Base-by-base conservation (phyloP, 352 stramenopile genomes). In the Pythium aquatile region DNA sequence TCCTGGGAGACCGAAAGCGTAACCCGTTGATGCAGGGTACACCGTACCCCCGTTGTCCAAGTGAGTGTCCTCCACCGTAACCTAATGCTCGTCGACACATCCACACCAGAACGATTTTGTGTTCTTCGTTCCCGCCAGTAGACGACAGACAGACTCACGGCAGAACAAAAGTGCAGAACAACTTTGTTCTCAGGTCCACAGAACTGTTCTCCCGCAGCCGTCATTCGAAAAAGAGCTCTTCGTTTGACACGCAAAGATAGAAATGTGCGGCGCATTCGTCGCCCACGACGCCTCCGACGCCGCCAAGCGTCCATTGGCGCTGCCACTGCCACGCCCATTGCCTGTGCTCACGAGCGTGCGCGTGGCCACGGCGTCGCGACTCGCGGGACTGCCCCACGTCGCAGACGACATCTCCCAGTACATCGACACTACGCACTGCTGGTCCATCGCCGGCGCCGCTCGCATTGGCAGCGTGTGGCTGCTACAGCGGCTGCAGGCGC, bases 381-480 rank as follows among this genome's bases (percentile, higher is more conserved):
- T 33, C 4, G 30, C 26, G 28, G 20, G 33, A 37, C 40, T 60
- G 35, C 26, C 40, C 24, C 60, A 59, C 28, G 51, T 54, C 60
- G 51, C 60, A 51, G 49, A 59, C 10, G 37, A 28, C 35, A 44
- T 66, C 37, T 46, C 29, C 10, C 26, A 20, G 13, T 59, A 14
- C 3, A 37, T 66, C 10, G 60, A 66, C 40, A 7, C 17, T 17
- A 55, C 60, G 20, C 37, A 14, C 39, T 3, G 30, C 37, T 55
- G 51, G 49, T 47, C 60, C 11, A 54, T 66, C 7, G 30, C 39
- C 7, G 33, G 17, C 29, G 60, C 60, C 29, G 49, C 60, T 1
- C 60, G 49, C 2, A 24, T 66, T 9, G 60, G 60, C 51, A 66
- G 60, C 60, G 60, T 66, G 49, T 30, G 39, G 28, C 39, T 66